Conservation (phyloP, 2,329 filamentous ascomycete species). For the Colletotrichum brevisporum region DNA sequence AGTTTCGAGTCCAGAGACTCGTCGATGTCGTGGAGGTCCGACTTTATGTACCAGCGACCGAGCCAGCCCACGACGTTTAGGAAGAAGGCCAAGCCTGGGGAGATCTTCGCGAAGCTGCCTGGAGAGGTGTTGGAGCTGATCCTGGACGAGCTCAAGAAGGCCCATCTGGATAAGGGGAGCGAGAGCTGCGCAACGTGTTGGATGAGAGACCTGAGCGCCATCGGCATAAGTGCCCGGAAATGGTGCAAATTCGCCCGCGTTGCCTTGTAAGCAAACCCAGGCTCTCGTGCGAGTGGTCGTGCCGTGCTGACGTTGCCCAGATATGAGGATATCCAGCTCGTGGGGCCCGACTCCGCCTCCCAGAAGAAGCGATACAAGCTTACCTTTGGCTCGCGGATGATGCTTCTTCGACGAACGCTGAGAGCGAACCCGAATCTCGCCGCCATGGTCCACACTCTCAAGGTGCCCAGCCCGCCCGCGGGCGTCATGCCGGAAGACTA, state of each 20-base stretch:
- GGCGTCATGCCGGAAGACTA: constrained; percentile 63
- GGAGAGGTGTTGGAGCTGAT: constrained; percentile 72
- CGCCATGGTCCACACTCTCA: constrained; percentile 68
- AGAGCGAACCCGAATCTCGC: constrained; percentile 67
- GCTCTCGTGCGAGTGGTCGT: not conserved
- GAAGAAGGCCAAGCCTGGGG: constrained; percentile 58
- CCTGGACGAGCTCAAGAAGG: constrained; percentile 65
- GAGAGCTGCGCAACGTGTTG: constrained; percentile 74
- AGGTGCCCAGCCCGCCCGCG: constrained; percentile 64
- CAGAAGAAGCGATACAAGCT: constrained; percentile 72
- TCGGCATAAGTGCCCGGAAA: constrained; percentile 65
- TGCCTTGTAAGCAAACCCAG: constrained; percentile 60
- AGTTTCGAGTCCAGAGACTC: constrained; percentile 58
- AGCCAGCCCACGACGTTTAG: constrained; percentile 46
- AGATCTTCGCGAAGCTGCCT: constrained; percentile 69
- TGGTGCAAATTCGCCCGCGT: constrained; percentile 65
- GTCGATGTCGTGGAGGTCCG: constrained; percentile 44
- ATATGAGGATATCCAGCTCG: constrained; percentile 71
- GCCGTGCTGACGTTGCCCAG: constrained; percentile 47
- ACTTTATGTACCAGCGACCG: constrained; percentile 44
- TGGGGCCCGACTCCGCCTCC: constrained; percentile 67
- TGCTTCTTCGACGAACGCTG: constrained; percentile 71
- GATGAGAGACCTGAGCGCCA: constrained; percentile 71
- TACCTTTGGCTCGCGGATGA: constrained; percentile 65
- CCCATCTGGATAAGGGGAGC: constrained; percentile 63